Percentiles rank a stretch among this genome's conserved stretches.
Conservation (phyloP, 2,329 filamentous ascomycete genomes). For the Neodidymelliopsis sp. region DNA sequence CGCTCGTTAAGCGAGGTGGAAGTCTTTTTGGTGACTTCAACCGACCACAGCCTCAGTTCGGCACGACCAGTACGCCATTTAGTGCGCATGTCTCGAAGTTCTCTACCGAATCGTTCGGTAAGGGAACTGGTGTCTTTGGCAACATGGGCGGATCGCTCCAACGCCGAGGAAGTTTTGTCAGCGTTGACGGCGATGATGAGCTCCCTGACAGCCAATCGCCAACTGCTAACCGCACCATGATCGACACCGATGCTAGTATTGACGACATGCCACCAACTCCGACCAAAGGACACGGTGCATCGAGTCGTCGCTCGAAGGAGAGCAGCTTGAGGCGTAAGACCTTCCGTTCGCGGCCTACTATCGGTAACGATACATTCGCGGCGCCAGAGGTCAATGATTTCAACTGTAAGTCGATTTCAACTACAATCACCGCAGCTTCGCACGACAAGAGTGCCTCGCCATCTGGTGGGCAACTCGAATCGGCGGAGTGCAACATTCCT, state of each 20-base stretch:
- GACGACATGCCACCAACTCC: constrained; percentile 93
- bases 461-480: constrained; percentile 41
- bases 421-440: constrained; percentile 16
- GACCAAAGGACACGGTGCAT: constrained; percentile 72
- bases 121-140: constrained; percentile 69
- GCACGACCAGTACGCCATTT: constrained; percentile 82
- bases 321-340: constrained; percentile 60
- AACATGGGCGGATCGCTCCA: constrained; percentile 60
- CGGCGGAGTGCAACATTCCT: constrained; percentile 35
- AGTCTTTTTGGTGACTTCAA: constrained; percentile 70
- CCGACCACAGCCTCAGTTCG: constrained; percentile 75
- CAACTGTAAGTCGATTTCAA: constrained; percentile 48
- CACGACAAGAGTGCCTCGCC: constrained; percentile 45
- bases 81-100: constrained; percentile 68
- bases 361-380: constrained; percentile 57
- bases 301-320: constrained; percentile 56
- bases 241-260: constrained; percentile 63
- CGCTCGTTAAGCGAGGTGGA: constrained; percentile 44
- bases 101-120: constrained; percentile 72
- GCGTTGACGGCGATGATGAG: constrained; percentile 74
- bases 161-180: constrained; percentile 76
- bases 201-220: constrained; percentile 60
- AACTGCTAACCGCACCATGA: constrained; percentile 56
- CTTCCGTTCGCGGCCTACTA: constrained; percentile 54
- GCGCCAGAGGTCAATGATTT: constrained; percentile 44